These are phyloP conservation scores for Pseudogymnoascus sp. DNA, from an alignment of 2,329 filamentous ascomycete species.

Conservation along the genomic window DNA sequence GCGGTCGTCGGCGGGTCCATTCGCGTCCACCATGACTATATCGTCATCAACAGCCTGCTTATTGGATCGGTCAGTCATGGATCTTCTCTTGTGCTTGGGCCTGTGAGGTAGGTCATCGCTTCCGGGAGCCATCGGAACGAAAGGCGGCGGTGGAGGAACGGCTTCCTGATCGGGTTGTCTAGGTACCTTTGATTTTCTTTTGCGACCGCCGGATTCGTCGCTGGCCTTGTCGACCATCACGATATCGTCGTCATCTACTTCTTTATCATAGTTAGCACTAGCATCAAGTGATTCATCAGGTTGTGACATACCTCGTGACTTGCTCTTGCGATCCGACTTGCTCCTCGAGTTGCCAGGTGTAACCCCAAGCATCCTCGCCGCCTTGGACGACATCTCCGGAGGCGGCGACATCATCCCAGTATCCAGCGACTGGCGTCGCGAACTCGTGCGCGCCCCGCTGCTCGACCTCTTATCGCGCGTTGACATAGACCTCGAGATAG, in stretches of 20 bases:
- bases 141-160: constrained; percentile 18
- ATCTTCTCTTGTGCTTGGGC: constrained; percentile 19
- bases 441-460: constrained; percentile 46
- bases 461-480: constrained; percentile 54
- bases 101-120: constrained; percentile 22
- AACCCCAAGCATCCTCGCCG: constrained; percentile 66
- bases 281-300: neutral
- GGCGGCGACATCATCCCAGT: constrained; percentile 63
- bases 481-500: constrained; percentile 61
- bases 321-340: constrained; percentile 39
- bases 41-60: constrained; percentile 59
- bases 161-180: constrained; percentile 18
- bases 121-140: constrained; percentile 26
- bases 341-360: constrained; percentile 38
- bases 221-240: constrained; percentile 40
- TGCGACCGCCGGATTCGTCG: constrained; percentile 20
- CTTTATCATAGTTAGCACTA: constrained; percentile 12
- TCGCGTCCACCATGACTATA: constrained; percentile 46
- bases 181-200: constrained; percentile 35
- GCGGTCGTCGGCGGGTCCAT: constrained; percentile 34
- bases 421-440: constrained; percentile 62
- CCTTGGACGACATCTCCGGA: constrained; percentile 63
- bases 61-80: constrained; percentile 37
- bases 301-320: constrained; percentile 30
- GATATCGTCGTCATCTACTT: constrained; percentile 40